Base-by-base conservation (phyloP, 108 stramenopile genomes). In the Pseudonitzschia multistriata region DNA sequence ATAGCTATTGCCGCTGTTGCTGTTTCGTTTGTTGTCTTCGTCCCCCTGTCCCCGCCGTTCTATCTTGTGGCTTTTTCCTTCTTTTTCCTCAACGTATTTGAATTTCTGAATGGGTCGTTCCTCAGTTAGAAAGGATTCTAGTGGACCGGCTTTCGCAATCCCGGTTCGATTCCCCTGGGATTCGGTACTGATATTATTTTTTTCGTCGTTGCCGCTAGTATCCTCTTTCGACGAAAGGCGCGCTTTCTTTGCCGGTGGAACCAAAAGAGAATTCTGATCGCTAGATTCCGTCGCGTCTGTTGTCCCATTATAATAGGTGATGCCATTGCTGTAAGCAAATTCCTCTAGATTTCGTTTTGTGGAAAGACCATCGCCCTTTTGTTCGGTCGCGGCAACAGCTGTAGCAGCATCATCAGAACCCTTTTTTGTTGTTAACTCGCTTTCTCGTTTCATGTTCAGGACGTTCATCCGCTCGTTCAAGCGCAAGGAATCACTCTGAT, bases 391-490 rank as follows among this genome's bases (percentile, higher is more conserved):
- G 42, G 42, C 42, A 10, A 37, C 37, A 37, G 42, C 42, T 45
- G 7, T 13, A 17, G 42, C 11, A 17, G 42, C 42, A 17, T 13
- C 42, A 17, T 3, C 8, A 2, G 42, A 2, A 17, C 15, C 42
- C 17, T 13, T 17, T 45, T 4, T 13, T 17, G 42, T 8, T 45
- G 42, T 8, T 13, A 17, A n/a, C 55, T 42, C 6, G 50, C 49
- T 14, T 77, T 29, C 35, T 73, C 50, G 52, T 69, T 52, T 56
- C 72, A 54, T 49, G 50, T 52, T 28, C 67, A 81, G 55, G 3
- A 74, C 14, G 36, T 73, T 76, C 73, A 86, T 86, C n/a, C 85
- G 54, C 45, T 71, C 70, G 63, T 86, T 86, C 22, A 86, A 50
- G 33, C 78, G 73, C 45, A 86, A 61, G 1, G 81, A 80, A 36